Percentiles rank a stretch among this genome's conserved stretches.
These are phyloP conservation scores for Talaromyces funiculosus DNA, from an alignment of 2,329 filamentous ascomycete species.

Conservation along the genomic window DNA sequence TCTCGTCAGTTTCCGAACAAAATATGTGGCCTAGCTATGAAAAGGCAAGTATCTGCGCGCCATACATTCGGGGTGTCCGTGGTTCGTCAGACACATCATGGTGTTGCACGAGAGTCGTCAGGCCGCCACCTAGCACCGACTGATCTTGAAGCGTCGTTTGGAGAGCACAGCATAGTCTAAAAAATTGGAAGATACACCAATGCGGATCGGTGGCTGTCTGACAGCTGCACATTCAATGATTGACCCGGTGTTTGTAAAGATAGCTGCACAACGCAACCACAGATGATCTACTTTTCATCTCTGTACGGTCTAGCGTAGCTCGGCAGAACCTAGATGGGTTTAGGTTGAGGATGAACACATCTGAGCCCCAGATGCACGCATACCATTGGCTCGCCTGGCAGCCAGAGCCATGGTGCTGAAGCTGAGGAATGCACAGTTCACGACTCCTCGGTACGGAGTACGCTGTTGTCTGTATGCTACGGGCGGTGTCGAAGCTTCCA, in stretches of 20 bases:
- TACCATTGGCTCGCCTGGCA: not conserved
- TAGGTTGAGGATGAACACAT: not conserved
- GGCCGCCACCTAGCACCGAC: not conserved
- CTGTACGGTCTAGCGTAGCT: not conserved
- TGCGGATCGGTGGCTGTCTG: not conserved
- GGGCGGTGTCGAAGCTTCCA: not conserved
- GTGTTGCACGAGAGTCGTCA: not conserved
- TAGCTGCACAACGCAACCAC: too few species aligned
- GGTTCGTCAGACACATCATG: not conserved
- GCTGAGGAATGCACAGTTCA: not conserved
- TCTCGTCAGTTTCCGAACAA: not conserved
- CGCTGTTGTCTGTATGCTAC: too few species aligned
- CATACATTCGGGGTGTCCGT: not conserved
- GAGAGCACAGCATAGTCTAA: not conserved
- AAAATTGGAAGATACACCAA: not conserved
- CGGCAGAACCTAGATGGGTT: conserved; percentile 2
- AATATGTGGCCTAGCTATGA: not conserved
- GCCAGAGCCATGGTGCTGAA: not conserved
- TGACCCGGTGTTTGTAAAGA: too few species aligned
- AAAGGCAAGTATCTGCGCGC: not conserved
- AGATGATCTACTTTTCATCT: not conserved
- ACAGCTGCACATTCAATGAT: not conserved
- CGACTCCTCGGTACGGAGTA: not conserved
- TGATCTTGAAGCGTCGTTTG: not conserved
- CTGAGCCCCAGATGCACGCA: not conserved